Base-by-base conservation (phyloP, 2,329 filamentous ascomycete genomes). In the Trichophyton equinum region DNA sequence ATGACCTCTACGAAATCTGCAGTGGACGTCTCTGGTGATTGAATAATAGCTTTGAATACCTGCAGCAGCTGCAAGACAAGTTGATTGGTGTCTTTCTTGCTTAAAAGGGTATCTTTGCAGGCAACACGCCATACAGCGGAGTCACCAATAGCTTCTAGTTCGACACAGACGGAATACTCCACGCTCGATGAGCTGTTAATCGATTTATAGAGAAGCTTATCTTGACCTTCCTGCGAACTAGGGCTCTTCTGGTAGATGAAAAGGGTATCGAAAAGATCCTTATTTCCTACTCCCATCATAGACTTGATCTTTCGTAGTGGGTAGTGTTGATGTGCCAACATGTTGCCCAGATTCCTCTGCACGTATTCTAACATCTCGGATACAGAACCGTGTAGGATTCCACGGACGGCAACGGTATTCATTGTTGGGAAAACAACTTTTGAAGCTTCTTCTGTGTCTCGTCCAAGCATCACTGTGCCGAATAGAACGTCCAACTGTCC, bases 341-440 rank as follows among this genome's bases (percentile, higher is more conserved):
- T 81, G 25, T 80, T 79, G 1, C 79, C 77, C 72, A 88, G 82
- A 63, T 82, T 86, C 1, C 85, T 81, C 68, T 96, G 90, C 65
- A 91, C 79, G 68, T 91, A 88, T 11, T 77, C 78, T 30, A 96
- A 74, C 74, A 95, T 85, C 0, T 85, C 80, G 0, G 71, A 65
- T 0, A 81, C 74, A 0, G 79, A 84, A 1, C 89, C 89, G 66
- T 94, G 87, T 1, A 96, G 71, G 2, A 91, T 79, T 1, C 81
- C 81, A 9, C 91, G 81, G 6, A 95, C 78, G 0, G 87, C 82
- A 0, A 96, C 85, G 0, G 91, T 96, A 68, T 95, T 96, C 88
- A 96, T 96, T 0, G 88, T 89, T 0, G 91, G 92, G 67, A 96
- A 96, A 69, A 91, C 79, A 11, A 92, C 73, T 27, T 82, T 72